Evolutionary conservation across 768 basidiomycete species (phyloP), one percentile per base, ranked within the genome.

Genomic region (Leccinellum rugosiceps): DNA sequence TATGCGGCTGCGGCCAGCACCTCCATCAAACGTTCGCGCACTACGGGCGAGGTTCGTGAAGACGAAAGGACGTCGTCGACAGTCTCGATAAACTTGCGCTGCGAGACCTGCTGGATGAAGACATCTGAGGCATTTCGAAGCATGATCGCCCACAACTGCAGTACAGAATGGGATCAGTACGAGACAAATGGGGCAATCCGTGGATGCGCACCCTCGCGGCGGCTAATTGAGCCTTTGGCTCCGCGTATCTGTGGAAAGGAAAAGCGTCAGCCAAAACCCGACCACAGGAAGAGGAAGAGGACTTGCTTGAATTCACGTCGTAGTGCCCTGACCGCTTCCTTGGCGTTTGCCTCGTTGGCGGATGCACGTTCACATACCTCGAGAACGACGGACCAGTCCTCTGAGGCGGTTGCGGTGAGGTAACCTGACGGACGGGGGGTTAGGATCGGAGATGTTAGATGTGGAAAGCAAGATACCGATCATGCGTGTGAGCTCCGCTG

Each of bases 341-440:
- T 94, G 10, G 91, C 90, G 53, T 85, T 85, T 9, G 73, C 68
- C 55, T 94, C 90, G 63, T 67, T 88, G 2, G 81, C 72, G 1
- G 89, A 90, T 4, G 90, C 89, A 32, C 90, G 78, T 53, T 96
- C 93, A 65, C 90, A 94, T 15, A 94, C 89, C 53, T 93, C 91
- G 50, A 93, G 77, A 0, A 94, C 88, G 30, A 92, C 79, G 0
- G 80, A 72, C 87, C 90, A 92, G 66, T 93, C 89, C 68, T 93
- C 90, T 3, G 90, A 87, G 1, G 86, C 79, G 0, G 88, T 90
- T 0, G 88, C 88, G 2, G 88, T 87, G 15, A 91, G 76, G 64
- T 81, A 90, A 0, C 87, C 89, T 90, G 47, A 13, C 6, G 8
- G 25, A n/a, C 28, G 31, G 13, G 26, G 1, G 41, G 57, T 61